Conservation (phyloP, 2,329 filamentous ascomycete genomes). For the Rutstroemia sp. region DNA sequence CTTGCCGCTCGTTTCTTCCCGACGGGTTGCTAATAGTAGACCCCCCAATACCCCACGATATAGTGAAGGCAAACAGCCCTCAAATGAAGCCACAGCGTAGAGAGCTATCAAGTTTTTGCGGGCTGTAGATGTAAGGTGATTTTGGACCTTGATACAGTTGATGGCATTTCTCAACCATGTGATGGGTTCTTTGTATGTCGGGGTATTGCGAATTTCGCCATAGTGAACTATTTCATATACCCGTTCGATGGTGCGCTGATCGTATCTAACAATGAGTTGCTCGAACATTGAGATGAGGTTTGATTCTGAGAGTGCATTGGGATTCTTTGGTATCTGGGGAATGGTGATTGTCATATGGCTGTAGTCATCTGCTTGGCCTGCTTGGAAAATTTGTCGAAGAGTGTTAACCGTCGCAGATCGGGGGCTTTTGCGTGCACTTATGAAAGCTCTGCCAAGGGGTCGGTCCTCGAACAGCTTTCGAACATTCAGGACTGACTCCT, state of each 20-base stretch:
- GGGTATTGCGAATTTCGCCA: not conserved
- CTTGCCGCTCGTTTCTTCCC: not conserved
- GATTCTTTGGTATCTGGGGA: not conserved
- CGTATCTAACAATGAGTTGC: not conserved
- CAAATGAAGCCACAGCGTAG: not conserved
- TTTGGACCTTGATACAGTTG: not conserved
- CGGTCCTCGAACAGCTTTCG: slow-evolving; percentile 1
- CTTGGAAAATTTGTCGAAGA: not conserved
- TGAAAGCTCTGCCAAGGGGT: not conserved
- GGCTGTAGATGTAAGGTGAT: not conserved
- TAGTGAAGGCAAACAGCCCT: not conserved
- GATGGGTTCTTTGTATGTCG: not conserved
- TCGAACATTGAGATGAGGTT: not conserved
- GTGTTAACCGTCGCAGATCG: not conserved
- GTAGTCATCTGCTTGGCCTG: not conserved
- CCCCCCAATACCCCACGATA: not conserved
- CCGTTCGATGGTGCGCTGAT: not conserved
- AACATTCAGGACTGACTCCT: not conserved
- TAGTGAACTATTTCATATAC: not conserved
- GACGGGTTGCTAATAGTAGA: not conserved
- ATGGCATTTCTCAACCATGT: slow-evolving; percentile 2
- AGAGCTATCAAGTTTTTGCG: not conserved
- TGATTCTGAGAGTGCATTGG: not conserved
- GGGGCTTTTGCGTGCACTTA: not conserved
- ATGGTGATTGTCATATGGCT: not conserved